phyloP scores from a whole-genome alignment of 2,329 filamentous ascomycete genomes.

The Scedosporium minutisporum region DNA sequence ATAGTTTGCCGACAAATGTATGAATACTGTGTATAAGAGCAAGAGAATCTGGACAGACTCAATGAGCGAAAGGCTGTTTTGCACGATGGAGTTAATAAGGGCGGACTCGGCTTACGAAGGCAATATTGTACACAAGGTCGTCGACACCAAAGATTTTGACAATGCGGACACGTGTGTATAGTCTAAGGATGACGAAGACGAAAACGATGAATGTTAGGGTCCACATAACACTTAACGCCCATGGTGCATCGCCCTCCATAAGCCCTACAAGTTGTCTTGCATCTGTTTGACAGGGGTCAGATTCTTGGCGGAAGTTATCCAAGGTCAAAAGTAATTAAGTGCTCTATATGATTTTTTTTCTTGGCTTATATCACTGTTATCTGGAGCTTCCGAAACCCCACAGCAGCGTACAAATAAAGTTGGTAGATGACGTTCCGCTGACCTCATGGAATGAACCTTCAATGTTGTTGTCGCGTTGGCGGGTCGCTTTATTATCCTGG shows the following conservation, averaged over 20 bases:
- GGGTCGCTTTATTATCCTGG: too few relatives aligned
- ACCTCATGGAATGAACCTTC: too few relatives aligned
- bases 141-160: slow-evolving; percentile 22
- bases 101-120: slow-evolving; percentile 5
- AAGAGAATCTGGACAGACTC: slow-evolving; percentile 15
- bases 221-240: slow-evolving; percentile 17
- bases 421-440: too few relatives aligned
- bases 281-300: too few relatives aligned
- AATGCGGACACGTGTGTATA: slow-evolving; percentile 24
- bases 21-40: slow-evolving; percentile 22
- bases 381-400: too few relatives aligned
- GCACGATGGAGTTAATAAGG: background rate
- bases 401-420: too few relatives aligned
- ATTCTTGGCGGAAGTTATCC: too few relatives aligned
- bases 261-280: too few relatives aligned
- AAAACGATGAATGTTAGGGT: slow-evolving; percentile 14
- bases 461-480: too few relatives aligned
- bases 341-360: too few relatives aligned
- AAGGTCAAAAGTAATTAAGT: too few relatives aligned
- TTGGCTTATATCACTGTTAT: too few relatives aligned
- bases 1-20: slow-evolving; percentile 17
- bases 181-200: slow-evolving; percentile 22
- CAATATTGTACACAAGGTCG: slow-evolving; percentile 23
- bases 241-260: background rate
- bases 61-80: background rate